A percentile compares a stretch with the other conserved stretches of the same genome.
Evolutionary conservation across 2,329 filamentous ascomycete species (phyloP).

Genomic region (Endocalyx cinctus): DNA sequence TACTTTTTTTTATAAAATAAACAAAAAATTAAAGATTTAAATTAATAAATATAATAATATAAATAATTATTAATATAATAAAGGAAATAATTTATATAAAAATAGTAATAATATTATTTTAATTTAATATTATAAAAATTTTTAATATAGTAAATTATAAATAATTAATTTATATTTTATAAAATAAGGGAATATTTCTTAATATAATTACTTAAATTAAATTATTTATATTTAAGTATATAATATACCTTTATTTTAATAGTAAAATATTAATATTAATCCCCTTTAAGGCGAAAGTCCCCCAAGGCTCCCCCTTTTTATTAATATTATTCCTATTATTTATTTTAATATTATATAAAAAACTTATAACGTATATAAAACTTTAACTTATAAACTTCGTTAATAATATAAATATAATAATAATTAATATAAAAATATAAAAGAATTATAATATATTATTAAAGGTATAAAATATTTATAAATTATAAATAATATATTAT

Average conservation of each 20-base stretch:
- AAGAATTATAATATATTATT: not conserved
- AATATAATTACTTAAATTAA: not conserved
- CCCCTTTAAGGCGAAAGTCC: not conserved
- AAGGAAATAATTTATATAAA: not conserved
- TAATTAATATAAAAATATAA: not conserved
- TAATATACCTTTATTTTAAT: not conserved
- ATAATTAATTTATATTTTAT: not conserved
- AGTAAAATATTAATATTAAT: not conserved
- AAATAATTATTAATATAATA: not conserved
- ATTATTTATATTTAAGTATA: not conserved
- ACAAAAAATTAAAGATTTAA: constrained; percentile 1
- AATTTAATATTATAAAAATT: not conserved
- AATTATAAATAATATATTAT: not conserved
- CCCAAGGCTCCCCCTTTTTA: not conserved
- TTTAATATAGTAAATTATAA: constrained; percentile 1
- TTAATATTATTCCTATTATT: not conserved
- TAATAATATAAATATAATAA: not conserved
- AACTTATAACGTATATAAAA: not conserved
- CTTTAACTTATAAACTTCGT: not conserved
- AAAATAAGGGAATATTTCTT: not conserved
- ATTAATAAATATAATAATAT: constrained; percentile 1
- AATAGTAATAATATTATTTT: not conserved
- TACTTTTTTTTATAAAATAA: not conserved
- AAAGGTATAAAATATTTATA: not conserved
- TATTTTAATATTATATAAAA: constrained; percentile 1